Percentiles rank a stretch among this genome's conserved stretches.
Evolutionary conservation across 257 asterid genomes (phyloP).

Genomic region (Ophiorrhiza pumila): DNA sequence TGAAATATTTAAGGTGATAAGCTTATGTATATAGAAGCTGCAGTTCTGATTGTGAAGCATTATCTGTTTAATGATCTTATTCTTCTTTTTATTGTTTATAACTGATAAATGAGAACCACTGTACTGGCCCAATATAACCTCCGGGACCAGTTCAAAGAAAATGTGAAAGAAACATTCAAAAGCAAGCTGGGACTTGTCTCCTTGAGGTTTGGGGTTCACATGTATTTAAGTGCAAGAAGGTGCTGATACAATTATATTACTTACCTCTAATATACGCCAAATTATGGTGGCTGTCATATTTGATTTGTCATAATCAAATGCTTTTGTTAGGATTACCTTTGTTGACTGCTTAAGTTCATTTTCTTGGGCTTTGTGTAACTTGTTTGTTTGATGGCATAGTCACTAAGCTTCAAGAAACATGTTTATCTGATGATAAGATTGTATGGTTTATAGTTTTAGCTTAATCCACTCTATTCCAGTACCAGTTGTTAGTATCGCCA

Average conservation of each 20-base stretch:
- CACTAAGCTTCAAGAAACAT: not conserved
- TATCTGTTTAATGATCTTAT: not conserved
- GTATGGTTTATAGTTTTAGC: not conserved
- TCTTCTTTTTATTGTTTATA: not conserved
- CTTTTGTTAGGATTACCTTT: not conserved
- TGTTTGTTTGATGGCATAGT: not conserved
- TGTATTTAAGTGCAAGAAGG: not conserved
- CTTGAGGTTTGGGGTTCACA: not conserved
- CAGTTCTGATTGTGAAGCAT: not conserved
- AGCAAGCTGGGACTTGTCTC: too few relatives aligned
- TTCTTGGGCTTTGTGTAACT: not conserved
- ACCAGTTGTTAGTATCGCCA: not conserved
- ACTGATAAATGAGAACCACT: not conserved
- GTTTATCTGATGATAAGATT: not conserved
- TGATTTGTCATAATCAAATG: not conserved
- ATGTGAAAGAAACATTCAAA: not conserved
- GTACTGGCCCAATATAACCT: not conserved
- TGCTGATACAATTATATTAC: not conserved
- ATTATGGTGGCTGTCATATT: not conserved
- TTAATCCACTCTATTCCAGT: not conserved
- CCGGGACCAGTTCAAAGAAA: not conserved
- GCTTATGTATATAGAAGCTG: not conserved
- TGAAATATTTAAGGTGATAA: conserved; percentile 76
- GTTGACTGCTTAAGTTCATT: not conserved
- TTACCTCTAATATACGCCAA: too few relatives aligned